Evolutionary conservation across 2,329 filamentous ascomycete species (phyloP), one percentile per base, ranked within the genome.

Genomic region (Thermochaetoides dissita): DNA sequence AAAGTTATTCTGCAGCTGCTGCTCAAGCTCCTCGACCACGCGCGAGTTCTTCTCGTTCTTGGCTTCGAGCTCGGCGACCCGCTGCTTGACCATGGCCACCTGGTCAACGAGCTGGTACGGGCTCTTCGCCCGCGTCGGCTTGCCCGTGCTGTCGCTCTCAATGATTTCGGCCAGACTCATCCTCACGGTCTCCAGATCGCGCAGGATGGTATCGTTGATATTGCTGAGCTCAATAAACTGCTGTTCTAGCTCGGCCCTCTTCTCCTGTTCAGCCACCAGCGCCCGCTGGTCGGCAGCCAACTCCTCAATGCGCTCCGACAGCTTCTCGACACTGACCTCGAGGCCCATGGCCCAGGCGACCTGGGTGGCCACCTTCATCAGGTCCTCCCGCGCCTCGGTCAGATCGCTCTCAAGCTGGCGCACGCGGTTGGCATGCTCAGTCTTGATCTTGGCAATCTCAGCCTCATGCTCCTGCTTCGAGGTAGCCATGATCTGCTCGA

Each of bases 1-100:
- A 62, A 87, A 98, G 64, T 91, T 95, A 58, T 74, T 85, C 57
- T 89, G 88, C 41, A 98, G 77, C 61, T 98, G 91, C 54, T 96
- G 89, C 62, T 98, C 91, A 6, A 98, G 78, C 63, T 98, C 89
- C 59, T 96, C 86, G 7, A 98, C 85, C 9, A 98, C 69, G 17
- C 86, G 79, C 35, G 84, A 83, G 61, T 91, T 93, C 71, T 94
- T 95, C 66, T 86, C 81, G 68, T 93, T 94, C 63, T 71, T 71
- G 35, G 60, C 67, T 53, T 80, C 72, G 17, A 82, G 62, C 36
- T 80, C 75, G 7, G 57, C 54, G 61, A 81, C 76, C 57, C 77
- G 78, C 58, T 76, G 76, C 60, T 79, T 79, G 49, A 89, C 66
- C 6, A 73, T 69, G 28, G 70, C 63, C 17, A 80, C 57, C 53